Evolutionary conservation across 2,329 filamentous ascomycete genomes (phyloP), one percentile per base, ranked within the genome.

Genomic region (Podosphaera fusca): DNA sequence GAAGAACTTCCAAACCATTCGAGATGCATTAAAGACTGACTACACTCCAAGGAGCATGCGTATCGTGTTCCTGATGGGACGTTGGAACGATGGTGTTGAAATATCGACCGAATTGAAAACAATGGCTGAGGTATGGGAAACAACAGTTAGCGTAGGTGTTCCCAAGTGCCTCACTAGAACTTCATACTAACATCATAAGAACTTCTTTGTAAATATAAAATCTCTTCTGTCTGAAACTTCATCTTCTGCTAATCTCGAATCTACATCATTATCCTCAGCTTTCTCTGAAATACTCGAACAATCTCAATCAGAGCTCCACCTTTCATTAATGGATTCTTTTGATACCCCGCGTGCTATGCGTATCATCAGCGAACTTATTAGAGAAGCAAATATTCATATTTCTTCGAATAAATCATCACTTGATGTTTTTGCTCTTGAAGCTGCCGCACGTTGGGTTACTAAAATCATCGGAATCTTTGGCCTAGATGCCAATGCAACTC

Each of bases 1-100:
- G 58, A 95, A 96, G 73, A 96, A 95, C 69, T 95, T 95, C 69
- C 87, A 87, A 46, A 95, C 90, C 0, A 94, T 96, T 60, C 78
- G 87, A 35, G 85, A 94, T 67, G 88, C 89, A 0, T 72, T 96
- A 6, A 71, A 70, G 9, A 76, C 72, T 1, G 74, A 70, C 9
- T 95, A 87, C 74, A 92, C 86, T 0, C 75, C 88, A 0, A 76
- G 90, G 59, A 81, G 81, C 57, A 76, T 95, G 71, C 79, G 90
- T 51, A 84, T 94, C 56, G 84, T 92, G 14, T 95, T 95, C 70
- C 70, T 96, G 51, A 78, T 94, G 63, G 87, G 89, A 50, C 80
- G 80, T 54, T 96, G 90, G 89, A 86, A 87, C 63, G 86, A 95
- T 55, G 86, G 87, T 1, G 82, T 95, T 36, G 90, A 95, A 66